Evolutionary conservation across 2,329 filamentous ascomycete genomes (phyloP).

Genomic region (Metarhizium rileyi): DNA sequence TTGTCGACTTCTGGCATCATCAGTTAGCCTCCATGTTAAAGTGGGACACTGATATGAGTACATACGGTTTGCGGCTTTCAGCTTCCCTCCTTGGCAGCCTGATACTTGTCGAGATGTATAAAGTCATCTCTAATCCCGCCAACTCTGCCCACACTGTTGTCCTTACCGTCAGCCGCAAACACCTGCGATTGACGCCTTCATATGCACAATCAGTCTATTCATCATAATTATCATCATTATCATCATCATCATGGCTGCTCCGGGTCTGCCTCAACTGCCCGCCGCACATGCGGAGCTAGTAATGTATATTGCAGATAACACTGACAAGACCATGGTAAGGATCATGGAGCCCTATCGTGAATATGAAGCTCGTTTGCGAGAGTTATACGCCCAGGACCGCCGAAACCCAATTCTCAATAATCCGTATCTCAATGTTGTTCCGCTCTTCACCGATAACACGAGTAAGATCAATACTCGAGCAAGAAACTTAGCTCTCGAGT

Average conservation of each 20-base stretch:
- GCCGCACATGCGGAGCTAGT: conserved; percentile 34
- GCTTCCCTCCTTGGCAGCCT: not conserved
- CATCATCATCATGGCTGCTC: conserved; percentile 22
- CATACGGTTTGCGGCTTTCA: not conserved
- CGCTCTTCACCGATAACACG: conserved; percentile 52
- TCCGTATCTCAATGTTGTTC: conserved; percentile 52
- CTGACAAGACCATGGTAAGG: conserved; percentile 42
- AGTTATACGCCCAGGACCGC: conserved; percentile 60
- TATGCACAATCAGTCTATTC: not conserved
- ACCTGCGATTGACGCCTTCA: not conserved
- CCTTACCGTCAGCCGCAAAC: not conserved
- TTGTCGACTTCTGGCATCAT: too few species aligned
- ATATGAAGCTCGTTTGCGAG: conserved; percentile 57
- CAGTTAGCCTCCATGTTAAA: too few species aligned
- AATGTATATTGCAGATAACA: conserved; percentile 45
- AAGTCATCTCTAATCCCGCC: not conserved
- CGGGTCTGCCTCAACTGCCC: conserved; percentile 35
- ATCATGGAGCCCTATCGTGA: conserved; percentile 57
- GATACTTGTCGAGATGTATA: not conserved
- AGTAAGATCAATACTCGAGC: conserved; percentile 51
- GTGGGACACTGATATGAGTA: not conserved
- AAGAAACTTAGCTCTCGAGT: conserved; percentile 47
- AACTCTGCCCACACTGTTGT: not conserved
- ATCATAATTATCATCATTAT: not conserved
- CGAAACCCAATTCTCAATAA: conserved; percentile 47